Percentiles rank a stretch among this genome's conserved stretches.
Evolutionary conservation across 106 monocot species (phyloP).

Genomic region (Iris macrosiphon): DNA sequence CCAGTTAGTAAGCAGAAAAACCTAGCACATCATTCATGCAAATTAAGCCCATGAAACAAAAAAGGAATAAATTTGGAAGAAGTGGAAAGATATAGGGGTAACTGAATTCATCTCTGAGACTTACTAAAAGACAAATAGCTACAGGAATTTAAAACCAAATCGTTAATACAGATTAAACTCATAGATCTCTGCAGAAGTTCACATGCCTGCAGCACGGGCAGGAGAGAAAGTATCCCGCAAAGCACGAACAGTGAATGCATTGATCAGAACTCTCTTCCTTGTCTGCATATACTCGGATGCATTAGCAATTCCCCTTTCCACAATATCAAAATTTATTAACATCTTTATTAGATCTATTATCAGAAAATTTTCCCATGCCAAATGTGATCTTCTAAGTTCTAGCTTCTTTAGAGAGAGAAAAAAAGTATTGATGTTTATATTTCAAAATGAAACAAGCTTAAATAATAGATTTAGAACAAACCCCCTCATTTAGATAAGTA

Average conservation of each 20-base stretch:
- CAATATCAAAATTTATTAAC: not conserved
- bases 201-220: constrained; percentile 89
- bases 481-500: constrained; percentile 92
- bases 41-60: too few species aligned
- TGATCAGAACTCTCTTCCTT: constrained; percentile 97
- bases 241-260: constrained; percentile 97
- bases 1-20: too few species aligned
- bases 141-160: too few species aligned
- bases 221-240: constrained; percentile 91
- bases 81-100: too few species aligned
- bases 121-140: too few species aligned
- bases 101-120: too few species aligned
- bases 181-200: constrained; percentile 1
- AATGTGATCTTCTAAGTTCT: too few species aligned
- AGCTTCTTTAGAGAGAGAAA: too few species aligned
- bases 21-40: too few species aligned
- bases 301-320: constrained; percentile 3
- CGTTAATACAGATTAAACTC: not conserved
- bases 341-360: not conserved
- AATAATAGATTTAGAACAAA: constrained; percentile 35
- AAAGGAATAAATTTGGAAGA: too few species aligned
- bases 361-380: not conserved
- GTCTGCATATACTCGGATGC: constrained; percentile 45
- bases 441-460: not conserved
- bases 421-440: not conserved